These are phyloP conservation scores for Tolypocladium ovalisporum DNA, from an alignment of 2,329 filamentous ascomycete species.

Conservation along the genomic window DNA sequence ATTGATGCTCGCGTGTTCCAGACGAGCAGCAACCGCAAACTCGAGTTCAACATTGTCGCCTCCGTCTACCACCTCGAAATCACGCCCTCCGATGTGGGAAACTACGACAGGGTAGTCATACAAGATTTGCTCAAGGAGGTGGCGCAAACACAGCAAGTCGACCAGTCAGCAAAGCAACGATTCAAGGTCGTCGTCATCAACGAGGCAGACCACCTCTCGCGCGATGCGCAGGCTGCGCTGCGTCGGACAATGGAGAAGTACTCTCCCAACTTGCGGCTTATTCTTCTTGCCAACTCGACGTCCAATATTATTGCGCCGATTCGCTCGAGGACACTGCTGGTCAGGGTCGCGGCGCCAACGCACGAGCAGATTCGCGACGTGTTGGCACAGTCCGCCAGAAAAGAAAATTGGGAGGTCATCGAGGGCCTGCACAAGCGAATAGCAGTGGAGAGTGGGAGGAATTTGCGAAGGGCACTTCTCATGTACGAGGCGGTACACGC, in stretches of 20 bases:
- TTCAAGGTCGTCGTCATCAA: conserved; percentile 99
- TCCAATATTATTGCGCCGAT: conserved; percentile 99
- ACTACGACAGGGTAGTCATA: conserved; percentile 89
- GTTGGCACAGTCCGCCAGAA: conserved; percentile 58
- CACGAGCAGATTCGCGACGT: conserved; percentile 76
- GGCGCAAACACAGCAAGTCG: conserved; percentile 98
- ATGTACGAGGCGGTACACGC: conserved; percentile 98
- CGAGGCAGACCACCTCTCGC: conserved; percentile 86
- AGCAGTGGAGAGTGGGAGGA: conserved; percentile 81
- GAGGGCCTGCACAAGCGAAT: conserved; percentile 72
- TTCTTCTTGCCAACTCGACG: conserved; percentile 88
- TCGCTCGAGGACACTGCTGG: conserved; percentile 78
- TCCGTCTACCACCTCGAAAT: conserved; percentile 98
- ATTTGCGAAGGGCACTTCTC: conserved; percentile 76
- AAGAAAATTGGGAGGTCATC: conserved; percentile 72
- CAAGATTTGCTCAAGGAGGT: conserved; percentile 96
- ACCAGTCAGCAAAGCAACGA: conserved; percentile 74
- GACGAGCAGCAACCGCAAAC: conserved; percentile 88
- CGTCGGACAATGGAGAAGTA: conserved; percentile 99
- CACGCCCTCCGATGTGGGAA: conserved; percentile 91
- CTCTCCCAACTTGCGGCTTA: conserved; percentile 84
- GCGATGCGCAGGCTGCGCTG: conserved; percentile 91
- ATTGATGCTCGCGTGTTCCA: conserved; percentile 97
- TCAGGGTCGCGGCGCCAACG: conserved; percentile 82
- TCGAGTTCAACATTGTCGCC: conserved; percentile 97